Conservation (phyloP, 352 stramenopile species). For the Phytophthora sp. region DNA sequence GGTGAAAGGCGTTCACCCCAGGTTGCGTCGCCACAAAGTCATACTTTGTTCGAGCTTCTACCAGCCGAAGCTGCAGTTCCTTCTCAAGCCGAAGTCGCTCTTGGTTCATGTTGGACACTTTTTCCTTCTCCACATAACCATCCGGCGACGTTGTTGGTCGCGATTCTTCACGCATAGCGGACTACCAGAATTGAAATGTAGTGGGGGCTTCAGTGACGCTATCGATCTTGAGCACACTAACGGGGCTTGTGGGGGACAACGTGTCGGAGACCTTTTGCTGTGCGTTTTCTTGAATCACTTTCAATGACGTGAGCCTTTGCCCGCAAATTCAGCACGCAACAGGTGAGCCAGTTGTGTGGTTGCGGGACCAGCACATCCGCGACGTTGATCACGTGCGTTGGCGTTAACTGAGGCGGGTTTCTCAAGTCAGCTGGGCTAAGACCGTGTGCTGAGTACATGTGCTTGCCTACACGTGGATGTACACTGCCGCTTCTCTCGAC, state of each 20-base stretch:
- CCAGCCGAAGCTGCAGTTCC: neutral
- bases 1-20: neutral
- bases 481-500: no score
- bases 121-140: slow-evolving; percentile 4
- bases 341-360: neutral
- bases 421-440: no score
- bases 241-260: neutral
- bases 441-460: neutral
- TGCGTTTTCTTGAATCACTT: neutral
- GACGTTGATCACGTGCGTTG: neutral
- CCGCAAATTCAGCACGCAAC: neutral
- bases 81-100: slow-evolving; percentile 5
- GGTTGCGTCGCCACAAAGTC: neutral
- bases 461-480: neutral
- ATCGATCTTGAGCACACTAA: neutral
- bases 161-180: neutral
- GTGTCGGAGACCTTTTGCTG: neutral
- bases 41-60: neutral
- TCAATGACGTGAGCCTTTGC: neutral
- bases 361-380: neutral
- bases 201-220: neutral
- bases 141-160: slow-evolving; percentile 1
- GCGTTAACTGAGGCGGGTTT: no score
- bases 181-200: neutral
- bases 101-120: neutral